Evolutionary conservation across 148 eudicot genomes (phyloP), one percentile per base, ranked within the genome.

Genomic region (Amaranthus palmeri): DNA sequence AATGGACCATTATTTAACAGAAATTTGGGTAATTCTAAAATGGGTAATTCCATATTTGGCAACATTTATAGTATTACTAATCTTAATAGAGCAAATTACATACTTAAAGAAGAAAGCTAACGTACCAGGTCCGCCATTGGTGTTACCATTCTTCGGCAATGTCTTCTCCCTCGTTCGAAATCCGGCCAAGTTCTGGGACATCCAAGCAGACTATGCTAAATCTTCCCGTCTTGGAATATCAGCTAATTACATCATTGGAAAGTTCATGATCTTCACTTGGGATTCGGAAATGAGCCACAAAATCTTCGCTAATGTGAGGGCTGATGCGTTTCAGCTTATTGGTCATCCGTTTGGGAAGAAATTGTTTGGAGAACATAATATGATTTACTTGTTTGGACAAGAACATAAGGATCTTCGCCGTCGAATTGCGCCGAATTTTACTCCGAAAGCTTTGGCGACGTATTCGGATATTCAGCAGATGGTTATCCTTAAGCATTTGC

Each of bases 321-420:
- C 88, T 1, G 93, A 90, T 51, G 96, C 88, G 6, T 92, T 92
- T 56, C 98, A 92, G 54, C 81, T 90, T 12, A 71, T 92, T 11
- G 98, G 96, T 6, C 98, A 92, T 68, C 97, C 97, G 0, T 92
- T 92, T 12, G 97, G 97, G 1, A 90, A 88, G 54, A 90, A 85
- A 48, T 80, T 92, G 0, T 92, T 92, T 61, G 96, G 96, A 1
- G 88, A 90, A 10, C 93, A 90, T 61, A 92, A 92, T 18, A 66
- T 92, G 72, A 90, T 90, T 11, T 92, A 88, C 73, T 80, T 90
- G 85, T 85, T 85, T 69, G 97, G 97, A 0, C 93, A 90, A 59
- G 96, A 88, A 0, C 97, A 92, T 42, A 92, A 90, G 55, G 91
- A 92, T 51, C 60, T 92, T 15, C 92, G 97, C 0, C 92, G 97